These are phyloP conservation scores for Citrus reticulata DNA, from an alignment of 345 rosid species.

Conservation along the genomic window DNA sequence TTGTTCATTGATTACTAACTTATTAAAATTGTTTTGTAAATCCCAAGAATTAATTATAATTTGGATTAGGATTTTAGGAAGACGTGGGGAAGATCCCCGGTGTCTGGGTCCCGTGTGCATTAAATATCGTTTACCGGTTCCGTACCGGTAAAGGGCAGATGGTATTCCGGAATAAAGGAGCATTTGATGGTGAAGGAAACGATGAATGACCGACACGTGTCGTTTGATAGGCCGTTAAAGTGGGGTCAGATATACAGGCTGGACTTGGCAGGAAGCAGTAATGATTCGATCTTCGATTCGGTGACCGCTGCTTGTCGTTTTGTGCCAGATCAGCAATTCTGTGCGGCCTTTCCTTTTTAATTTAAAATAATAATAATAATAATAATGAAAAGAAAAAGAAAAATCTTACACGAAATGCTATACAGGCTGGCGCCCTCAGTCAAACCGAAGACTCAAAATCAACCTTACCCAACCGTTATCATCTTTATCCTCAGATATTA, in stretches of 20 bases:
- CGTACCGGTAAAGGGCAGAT: slow-evolving; percentile 34
- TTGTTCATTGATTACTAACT: slow-evolving; percentile 13
- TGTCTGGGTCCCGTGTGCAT: slow-evolving; percentile 37
- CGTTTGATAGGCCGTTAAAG: slow-evolving; percentile 44
- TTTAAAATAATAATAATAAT: too few relatives aligned
- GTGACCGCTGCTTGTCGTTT: slow-evolving; percentile 71
- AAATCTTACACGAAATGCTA: slow-evolving; percentile 29
- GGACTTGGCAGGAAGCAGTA: slow-evolving; percentile 40
- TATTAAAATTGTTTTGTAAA: background rate
- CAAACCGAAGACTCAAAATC: slow-evolving; percentile 45
- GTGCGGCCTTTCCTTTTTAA: slow-evolving; percentile 26
- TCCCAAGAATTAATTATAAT: background rate
- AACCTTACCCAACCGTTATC: slow-evolving; percentile 49
- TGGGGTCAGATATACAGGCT: slow-evolving; percentile 62
- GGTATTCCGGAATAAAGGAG: background rate
- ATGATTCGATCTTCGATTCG: slow-evolving; percentile 64
- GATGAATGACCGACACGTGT: slow-evolving; percentile 36
- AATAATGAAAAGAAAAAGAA: background rate
- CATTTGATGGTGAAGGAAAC: background rate
- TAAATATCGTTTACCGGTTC: slow-evolving; percentile 26
- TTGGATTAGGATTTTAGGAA: slow-evolving; percentile 29
- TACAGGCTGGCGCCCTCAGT: slow-evolving; percentile 78
- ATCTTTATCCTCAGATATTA: slow-evolving; percentile 44
- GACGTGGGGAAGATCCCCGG: slow-evolving; percentile 33
- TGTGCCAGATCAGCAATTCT: slow-evolving; percentile 53